Percentiles rank a stretch among this genome's conserved stretches.
Conservation (phyloP, 306 rosid species). For the Gleditsia sinensis region DNA sequence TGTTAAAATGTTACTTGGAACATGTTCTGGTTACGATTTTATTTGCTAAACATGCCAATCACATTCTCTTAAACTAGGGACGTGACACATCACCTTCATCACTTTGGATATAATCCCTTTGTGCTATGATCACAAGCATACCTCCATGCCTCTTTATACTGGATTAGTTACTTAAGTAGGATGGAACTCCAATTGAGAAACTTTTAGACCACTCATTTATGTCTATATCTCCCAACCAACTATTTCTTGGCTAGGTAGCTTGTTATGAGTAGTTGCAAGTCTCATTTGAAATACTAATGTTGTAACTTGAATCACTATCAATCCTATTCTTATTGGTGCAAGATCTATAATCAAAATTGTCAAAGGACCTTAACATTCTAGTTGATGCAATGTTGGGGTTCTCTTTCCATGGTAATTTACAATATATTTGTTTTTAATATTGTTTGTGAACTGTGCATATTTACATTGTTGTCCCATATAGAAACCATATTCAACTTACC, state of each 20-base stretch:
- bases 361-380: conserved; percentile 71
- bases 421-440: background rate
- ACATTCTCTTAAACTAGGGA: no score
- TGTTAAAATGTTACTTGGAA: no score
- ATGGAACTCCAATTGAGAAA: conserved; percentile 22
- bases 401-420: conserved; percentile 83
- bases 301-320: conserved; percentile 84
- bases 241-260: background rate
- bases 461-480: background rate
- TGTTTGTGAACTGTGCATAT: background rate
- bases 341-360: conserved; percentile 68
- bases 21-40: no score
- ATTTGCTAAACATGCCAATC: no score
- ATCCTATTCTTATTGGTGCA: conserved; percentile 82
- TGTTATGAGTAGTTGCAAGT: conserved; percentile 20
- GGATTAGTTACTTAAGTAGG: conserved; percentile 92
- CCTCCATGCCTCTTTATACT: conserved; percentile 77
- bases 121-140: conserved; percentile 86
- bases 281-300: conserved; percentile 42
- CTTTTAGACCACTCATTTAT: background rate
- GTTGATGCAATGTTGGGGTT: conserved; percentile 92
- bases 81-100: conserved; percentile 89
- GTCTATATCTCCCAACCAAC: conserved; percentile 8
- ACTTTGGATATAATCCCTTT: conserved; percentile 78
- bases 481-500: conserved; percentile 2